These are phyloP conservation scores for Skeletonema tropicum DNA, from an alignment of 108 stramenopile species.

Conservation along the genomic window DNA sequence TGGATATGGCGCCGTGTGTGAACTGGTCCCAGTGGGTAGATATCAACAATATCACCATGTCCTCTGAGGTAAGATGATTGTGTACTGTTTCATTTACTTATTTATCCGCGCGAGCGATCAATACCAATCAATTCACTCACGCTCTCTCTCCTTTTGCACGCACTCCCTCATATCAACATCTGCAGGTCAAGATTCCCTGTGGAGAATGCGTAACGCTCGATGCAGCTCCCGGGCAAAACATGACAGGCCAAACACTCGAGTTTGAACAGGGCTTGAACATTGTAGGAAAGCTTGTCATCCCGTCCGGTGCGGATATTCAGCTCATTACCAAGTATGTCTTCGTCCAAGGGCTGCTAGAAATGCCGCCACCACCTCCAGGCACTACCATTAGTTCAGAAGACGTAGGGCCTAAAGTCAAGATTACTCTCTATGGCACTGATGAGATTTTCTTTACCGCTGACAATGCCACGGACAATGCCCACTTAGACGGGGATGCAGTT, in stretches of 20 bases:
- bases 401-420: neutral
- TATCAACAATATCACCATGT: slow-evolving; percentile 4
- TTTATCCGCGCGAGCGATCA: too few species aligned
- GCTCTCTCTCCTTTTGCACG: neutral
- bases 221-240: neutral
- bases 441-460: neutral
- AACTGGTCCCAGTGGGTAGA: neutral
- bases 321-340: slow-evolving; percentile 17
- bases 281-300: slow-evolving; percentile 15
- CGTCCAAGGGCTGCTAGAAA: slow-evolving; percentile 11
- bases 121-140: neutral
- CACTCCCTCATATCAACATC: neutral
- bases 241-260: neutral
- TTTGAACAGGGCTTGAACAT: slow-evolving; percentile 15
- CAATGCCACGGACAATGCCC: neutral
- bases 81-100: neutral
- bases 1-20: slow-evolving; percentile 7
- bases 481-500: neutral
- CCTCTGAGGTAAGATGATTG: neutral
- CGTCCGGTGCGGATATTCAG: slow-evolving; percentile 6
- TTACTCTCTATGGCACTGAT: slow-evolving; percentile 10
- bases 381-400: neutral
- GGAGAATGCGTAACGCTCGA: slow-evolving; percentile 16
- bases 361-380: slow-evolving; percentile 5
- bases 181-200: slow-evolving; percentile 20